phyloP scores from a whole-genome alignment of 257 asterid genomes.

The Przewalskia tangutica region DNA sequence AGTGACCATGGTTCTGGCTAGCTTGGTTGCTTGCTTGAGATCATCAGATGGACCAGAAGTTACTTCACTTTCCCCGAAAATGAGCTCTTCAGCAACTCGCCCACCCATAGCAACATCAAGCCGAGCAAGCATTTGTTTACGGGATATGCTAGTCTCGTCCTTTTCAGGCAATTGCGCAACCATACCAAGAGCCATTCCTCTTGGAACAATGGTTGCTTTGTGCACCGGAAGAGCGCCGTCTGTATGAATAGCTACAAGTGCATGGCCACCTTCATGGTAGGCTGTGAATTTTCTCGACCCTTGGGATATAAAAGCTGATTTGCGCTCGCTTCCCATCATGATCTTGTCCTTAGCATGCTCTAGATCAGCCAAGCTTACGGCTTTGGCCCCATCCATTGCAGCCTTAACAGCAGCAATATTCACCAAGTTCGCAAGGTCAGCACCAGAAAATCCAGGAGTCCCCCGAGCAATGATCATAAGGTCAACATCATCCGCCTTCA shows the following conservation, averaged over 20 bases:
- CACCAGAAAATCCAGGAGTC: conserved; percentile 95
- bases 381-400: conserved; percentile 81
- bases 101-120: conserved; percentile 90
- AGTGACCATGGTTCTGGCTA: conserved; percentile 85
- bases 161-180: conserved; percentile 73
- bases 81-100: conserved; percentile 84
- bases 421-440: conserved; percentile 86
- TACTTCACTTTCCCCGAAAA: conserved; percentile 74
- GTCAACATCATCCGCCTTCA: conserved; percentile 87
- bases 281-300: conserved; percentile 73
- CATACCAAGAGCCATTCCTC: conserved; percentile 91
- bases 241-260: conserved; percentile 77
- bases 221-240: conserved; percentile 83
- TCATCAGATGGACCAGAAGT: conserved; percentile 89
- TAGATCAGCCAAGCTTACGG: conserved; percentile 65
- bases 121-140: conserved; percentile 77
- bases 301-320: conserved; percentile 76
- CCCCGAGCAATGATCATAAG: conserved; percentile 79
- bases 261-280: conserved; percentile 91
- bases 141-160: conserved; percentile 70
- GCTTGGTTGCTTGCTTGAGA: conserved; percentile 63
- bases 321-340: conserved; percentile 93
- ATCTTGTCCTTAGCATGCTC: conserved; percentile 92
- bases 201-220: conserved; percentile 86
- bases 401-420: conserved; percentile 83